A percentile compares a stretch with the other conserved stretches of the same genome.
Evolutionary conservation across 2,329 filamentous ascomycete genomes (phyloP).

Genomic region (Talaromyces sp.): DNA sequence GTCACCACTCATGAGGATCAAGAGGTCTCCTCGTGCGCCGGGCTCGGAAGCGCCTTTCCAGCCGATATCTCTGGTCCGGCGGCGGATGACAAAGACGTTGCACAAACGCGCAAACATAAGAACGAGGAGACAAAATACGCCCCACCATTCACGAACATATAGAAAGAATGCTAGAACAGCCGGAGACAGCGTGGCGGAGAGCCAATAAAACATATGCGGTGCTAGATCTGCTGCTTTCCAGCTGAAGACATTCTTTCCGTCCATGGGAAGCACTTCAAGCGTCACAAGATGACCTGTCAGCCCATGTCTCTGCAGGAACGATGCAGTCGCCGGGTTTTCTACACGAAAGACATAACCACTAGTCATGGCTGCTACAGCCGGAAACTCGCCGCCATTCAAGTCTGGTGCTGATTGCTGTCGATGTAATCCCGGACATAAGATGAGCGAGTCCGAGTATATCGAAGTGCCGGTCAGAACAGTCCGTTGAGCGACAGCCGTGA

Average conservation of each 20-base stretch:
- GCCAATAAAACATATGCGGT: not conserved
- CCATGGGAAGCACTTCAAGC: constrained; percentile 40
- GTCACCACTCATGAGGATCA: constrained; percentile 52
- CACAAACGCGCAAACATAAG: constrained; percentile 54
- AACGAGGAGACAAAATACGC: constrained; percentile 33
- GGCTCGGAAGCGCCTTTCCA: constrained; percentile 40
- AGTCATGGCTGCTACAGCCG: constrained; percentile 42
- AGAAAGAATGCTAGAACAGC: constrained; percentile 45
- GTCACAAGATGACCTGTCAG: constrained; percentile 55
- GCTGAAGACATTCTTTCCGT: not conserved
- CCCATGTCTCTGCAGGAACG: constrained; percentile 55
- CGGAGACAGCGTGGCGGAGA: constrained; percentile 8
- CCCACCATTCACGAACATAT: constrained; percentile 27
- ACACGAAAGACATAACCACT: constrained; percentile 44
- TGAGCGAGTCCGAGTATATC: constrained; percentile 54
- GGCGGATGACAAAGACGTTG: constrained; percentile 42
- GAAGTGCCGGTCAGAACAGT: constrained; percentile 57
- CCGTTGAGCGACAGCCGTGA: constrained; percentile 54
- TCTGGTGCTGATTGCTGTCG: constrained; percentile 56
- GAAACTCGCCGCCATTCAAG: constrained; percentile 44
- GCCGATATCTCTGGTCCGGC: constrained; percentile 49
- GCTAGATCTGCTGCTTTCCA: not conserved
- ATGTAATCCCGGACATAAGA: constrained; percentile 60
- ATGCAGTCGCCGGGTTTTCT: constrained; percentile 49
- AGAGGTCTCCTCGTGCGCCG: constrained; percentile 45